Evolutionary conservation across 306 rosid species (phyloP), one percentile per base, ranked within the genome.

Genomic region (Lupinus albus): DNA sequence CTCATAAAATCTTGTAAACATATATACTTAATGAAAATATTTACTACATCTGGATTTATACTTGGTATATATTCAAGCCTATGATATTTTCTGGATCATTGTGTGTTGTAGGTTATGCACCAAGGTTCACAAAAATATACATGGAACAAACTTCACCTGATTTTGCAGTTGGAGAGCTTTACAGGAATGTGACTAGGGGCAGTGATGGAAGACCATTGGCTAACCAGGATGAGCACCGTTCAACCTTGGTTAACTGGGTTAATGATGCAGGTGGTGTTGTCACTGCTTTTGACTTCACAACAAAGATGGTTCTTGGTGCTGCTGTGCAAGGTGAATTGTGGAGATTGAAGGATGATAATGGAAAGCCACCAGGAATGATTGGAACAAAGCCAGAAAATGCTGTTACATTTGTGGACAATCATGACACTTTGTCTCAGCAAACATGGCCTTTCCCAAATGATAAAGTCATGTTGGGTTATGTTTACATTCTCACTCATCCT

Each of bases 91-190:
- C 25, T 20, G 28, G 28, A 21, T 21, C 28, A 2, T 21, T 21
- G 3, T 21, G 28, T 21, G 96, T 83, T 5, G 76, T 38, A 4
- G 96, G 96, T 0, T 89, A 83, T 46, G 78, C 84, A 8, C 81
- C 96, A 0, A 46, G 66, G 13, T 62, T 78, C 59, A 80, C 84
- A 21, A 83, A 87, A 67, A 32, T 76, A 53, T 87, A 89, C 20
- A 67, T 87, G 86, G 85, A 83, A 17, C 68, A 72, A 25, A 87
- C 96, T 0, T 20, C 46, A 15, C 96, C 94, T 0, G 83, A 80
- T 15, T 89, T 89, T 38, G 80, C 91, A 0, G 94, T 89, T 2
- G 94, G 89, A 2, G 94, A 89, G 84, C 74, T 81, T 11, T 89
- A 84, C 64, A 16, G 62, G 52, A 7, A 41, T 0, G 67, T 87